Evolutionary conservation across 2,329 filamentous ascomycete species (phyloP).

Genomic region (Cercospora citrullina): DNA sequence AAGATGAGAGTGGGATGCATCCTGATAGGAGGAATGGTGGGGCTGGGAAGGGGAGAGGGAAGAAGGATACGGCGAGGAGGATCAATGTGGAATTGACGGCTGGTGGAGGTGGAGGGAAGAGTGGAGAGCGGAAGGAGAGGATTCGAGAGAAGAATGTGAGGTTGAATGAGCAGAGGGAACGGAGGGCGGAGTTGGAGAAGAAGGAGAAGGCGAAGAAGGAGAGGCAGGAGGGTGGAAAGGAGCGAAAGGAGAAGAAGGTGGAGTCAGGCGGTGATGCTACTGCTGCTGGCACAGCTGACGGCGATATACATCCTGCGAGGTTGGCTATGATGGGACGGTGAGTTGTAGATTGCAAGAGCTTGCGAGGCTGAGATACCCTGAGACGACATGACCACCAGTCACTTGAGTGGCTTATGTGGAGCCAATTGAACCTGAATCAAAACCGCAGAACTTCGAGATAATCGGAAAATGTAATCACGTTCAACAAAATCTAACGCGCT

Average conservation of each 20-base stretch:
- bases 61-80: slow-evolving; percentile 61
- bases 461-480: not conserved
- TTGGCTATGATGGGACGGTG: slow-evolving; percentile 30
- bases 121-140: slow-evolving; percentile 68
- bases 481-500: not conserved
- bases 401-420: not conserved
- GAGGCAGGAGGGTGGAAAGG: slow-evolving; percentile 39
- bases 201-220: slow-evolving; percentile 48
- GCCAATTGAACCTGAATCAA: not conserved
- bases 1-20: not conserved
- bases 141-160: slow-evolving; percentile 84
- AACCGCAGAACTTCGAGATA: not conserved
- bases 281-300: slow-evolving; percentile 12
- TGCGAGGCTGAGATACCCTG: not conserved
- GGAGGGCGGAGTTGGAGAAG: slow-evolving; percentile 51
- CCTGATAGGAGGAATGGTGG: slow-evolving; percentile 13
- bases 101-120: slow-evolving; percentile 79
- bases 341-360: not conserved
- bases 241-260: slow-evolving; percentile 41
- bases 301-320: slow-evolving; percentile 40
- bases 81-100: slow-evolving; percentile 95
- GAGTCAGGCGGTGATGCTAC: slow-evolving; percentile 18
- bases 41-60: slow-evolving; percentile 29
- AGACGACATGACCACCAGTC: not conserved
- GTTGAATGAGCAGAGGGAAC: slow-evolving; percentile 67